Conservation (phyloP, 192 early-diverging fungal genomes). For the Diversispora eburnea region DNA sequence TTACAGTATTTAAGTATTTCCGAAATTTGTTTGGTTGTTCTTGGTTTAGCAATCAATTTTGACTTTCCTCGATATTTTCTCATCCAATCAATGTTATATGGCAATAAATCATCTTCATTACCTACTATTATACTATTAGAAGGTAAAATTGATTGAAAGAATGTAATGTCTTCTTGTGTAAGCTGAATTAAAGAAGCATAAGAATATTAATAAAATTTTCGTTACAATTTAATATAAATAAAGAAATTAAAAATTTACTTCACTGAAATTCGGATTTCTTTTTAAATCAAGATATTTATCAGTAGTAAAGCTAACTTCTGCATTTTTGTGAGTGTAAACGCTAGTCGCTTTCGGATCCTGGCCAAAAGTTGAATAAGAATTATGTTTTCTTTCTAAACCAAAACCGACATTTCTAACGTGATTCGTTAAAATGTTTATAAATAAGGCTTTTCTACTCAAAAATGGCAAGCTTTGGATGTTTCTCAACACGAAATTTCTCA, state of each 20-base stretch:
- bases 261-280: conserved; percentile 41
- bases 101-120: conserved; percentile 57
- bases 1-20: conserved; percentile 87
- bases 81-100: conserved; percentile 92
- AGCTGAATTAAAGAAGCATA: conserved; percentile 36
- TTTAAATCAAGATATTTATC: conserved; percentile 50
- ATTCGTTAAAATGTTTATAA: no score
- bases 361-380: no score
- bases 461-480: no score
- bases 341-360: no score
- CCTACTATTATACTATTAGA: conserved; percentile 43
- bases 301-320: conserved; percentile 34
- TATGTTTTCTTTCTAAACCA: no score
- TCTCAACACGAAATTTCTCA: no score
- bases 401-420: no score
- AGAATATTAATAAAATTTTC: not conserved
- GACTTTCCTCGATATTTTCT: conserved; percentile 86
- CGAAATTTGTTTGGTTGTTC: conserved; percentile 79
- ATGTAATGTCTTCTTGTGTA: conserved; percentile 52
- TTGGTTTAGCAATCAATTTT: conserved; percentile 80
- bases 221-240: not conserved
- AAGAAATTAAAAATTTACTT: conserved; percentile 20
- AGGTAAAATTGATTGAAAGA: conserved; percentile 55
- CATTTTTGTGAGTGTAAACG: no score
- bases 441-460: no score